phyloP scores from a whole-genome alignment of 2,329 filamentous ascomycete species.

The Diaporthe batatas region DNA sequence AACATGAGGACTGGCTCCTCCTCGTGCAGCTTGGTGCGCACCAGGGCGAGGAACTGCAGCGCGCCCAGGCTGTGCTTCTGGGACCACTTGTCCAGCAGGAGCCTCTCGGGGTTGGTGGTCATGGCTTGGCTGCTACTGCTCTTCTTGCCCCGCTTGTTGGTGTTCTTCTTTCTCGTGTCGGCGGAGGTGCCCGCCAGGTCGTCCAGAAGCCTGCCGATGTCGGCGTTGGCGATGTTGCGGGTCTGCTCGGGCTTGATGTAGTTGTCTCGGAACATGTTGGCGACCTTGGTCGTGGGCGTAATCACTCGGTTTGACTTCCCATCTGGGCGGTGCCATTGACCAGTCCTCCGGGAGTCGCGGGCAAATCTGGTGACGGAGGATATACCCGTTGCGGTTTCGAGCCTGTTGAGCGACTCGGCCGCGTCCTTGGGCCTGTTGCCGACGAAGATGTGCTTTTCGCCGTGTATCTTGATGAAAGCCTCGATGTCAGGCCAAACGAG shows the following conservation, averaged over 20 bases:
- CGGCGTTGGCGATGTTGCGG: slow-evolving; percentile 18
- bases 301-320: neutral
- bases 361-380: slow-evolving; percentile 6
- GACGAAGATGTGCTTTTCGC: slow-evolving; percentile 8
- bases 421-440: slow-evolving; percentile 1
- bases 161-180: neutral
- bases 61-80: slow-evolving; percentile 6
- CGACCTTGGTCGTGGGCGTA: neutral
- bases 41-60: slow-evolving; percentile 12
- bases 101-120: neutral
- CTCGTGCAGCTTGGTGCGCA: slow-evolving; percentile 14
- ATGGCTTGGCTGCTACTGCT: neutral
- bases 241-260: neutral
- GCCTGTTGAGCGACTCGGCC: slow-evolving; percentile 18
- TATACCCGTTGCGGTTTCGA: slow-evolving; percentile 6
- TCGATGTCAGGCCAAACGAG: slow-evolving; percentile 10
- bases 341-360: neutral
- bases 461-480: slow-evolving; percentile 5
- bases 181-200: neutral
- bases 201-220: slow-evolving; percentile 8
- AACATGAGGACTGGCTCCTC: slow-evolving; percentile 25
- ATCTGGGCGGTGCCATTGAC: neutral
- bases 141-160: neutral
- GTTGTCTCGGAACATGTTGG: slow-evolving; percentile 16
- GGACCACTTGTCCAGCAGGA: slow-evolving; percentile 5